Percentiles rank a stretch among this genome's conserved stretches.
Evolutionary conservation across 2,329 filamentous ascomycete species (phyloP).

Genomic region (Trichoderma atroviride): DNA sequence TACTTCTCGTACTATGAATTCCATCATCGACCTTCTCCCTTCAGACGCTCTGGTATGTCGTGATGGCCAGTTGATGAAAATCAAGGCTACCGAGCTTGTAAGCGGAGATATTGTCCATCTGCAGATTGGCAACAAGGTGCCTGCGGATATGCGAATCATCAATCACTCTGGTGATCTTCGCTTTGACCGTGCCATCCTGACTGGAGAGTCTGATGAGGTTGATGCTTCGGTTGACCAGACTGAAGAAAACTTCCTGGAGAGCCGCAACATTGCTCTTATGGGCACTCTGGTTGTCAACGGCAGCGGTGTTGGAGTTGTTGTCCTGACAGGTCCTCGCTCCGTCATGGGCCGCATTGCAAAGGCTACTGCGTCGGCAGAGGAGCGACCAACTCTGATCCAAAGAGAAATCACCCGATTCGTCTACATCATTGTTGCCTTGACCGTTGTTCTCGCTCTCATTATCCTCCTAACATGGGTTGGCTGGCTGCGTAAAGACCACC

Average conservation of each 20-base stretch:
- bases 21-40: constrained; percentile 50
- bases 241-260: constrained; percentile 47
- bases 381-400: constrained; percentile 46
- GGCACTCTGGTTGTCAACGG: constrained; percentile 48
- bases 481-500: constrained; percentile 45
- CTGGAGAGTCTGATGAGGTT: constrained; percentile 47
- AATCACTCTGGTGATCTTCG: constrained; percentile 47
- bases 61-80: constrained; percentile 45
- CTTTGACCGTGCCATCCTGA: constrained; percentile 47
- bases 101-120: constrained; percentile 51
- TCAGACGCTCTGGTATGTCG: constrained; percentile 48
- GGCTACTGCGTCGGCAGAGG: constrained; percentile 42
- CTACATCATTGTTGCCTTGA: constrained; percentile 45
- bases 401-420: constrained; percentile 50
- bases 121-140: constrained; percentile 51
- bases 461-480: constrained; percentile 51
- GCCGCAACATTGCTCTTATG: constrained; percentile 48
- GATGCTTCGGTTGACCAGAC: constrained; percentile 46
- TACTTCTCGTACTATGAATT: constrained; percentile 50
- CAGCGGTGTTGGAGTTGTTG: constrained; percentile 43
- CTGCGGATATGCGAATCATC: constrained; percentile 50
- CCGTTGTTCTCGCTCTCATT: constrained; percentile 42
- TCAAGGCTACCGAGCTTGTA: constrained; percentile 49
- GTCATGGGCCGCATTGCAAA: constrained; percentile 48
- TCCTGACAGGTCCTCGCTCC: constrained; percentile 44